A percentile compares a stretch with the other conserved stretches of the same genome.
phyloP scores from a whole-genome alignment of 345 rosid species.

The Camelina hispida region DNA sequence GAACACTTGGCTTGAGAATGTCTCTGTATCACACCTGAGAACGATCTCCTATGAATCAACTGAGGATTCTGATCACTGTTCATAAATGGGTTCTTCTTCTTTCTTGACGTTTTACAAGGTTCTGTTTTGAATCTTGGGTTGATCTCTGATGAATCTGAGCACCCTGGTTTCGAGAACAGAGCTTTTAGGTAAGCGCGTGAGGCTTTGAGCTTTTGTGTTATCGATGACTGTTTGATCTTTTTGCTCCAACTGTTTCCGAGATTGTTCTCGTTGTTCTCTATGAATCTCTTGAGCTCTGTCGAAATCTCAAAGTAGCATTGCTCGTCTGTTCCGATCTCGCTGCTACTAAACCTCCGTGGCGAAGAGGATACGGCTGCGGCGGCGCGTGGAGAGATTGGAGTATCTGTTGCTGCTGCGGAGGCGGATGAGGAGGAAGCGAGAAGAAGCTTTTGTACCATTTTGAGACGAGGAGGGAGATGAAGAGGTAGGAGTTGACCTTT shows the following conservation, averaged over 20 bases:
- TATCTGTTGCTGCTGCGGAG: conserved; percentile 31
- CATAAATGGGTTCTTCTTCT: conserved; percentile 51
- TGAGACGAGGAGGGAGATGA: conserved; percentile 78
- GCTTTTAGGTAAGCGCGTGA: conserved; percentile 69
- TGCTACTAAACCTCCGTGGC: conserved; percentile 63
- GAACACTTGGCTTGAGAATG: conserved; percentile 58
- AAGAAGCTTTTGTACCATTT: conserved; percentile 79
- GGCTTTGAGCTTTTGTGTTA: conserved; percentile 60
- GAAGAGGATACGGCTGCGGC: conserved; percentile 41
- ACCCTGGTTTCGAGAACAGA: conserved; percentile 62
- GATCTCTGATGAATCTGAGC: conserved; percentile 52
- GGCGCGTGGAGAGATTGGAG: conserved; percentile 33
- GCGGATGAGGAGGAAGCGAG: conserved; percentile 47
- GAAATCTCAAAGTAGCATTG: conserved; percentile 65
- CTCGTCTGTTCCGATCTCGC: conserved; percentile 53
- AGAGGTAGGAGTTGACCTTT: conserved; percentile 97
- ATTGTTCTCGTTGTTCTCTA: conserved; percentile 38
- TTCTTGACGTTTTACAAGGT: conserved; percentile 46
- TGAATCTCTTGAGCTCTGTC: conserved; percentile 53
- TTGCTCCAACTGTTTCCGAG: conserved; percentile 42
- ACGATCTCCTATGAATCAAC: conserved; percentile 69
- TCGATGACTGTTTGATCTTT: conserved; percentile 59
- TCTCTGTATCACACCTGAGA: conserved; percentile 77
- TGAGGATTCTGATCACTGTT: conserved; percentile 26
- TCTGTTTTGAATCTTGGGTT: conserved; percentile 36